Evolutionary conservation across 2,329 filamentous ascomycete species (phyloP), one percentile per base, ranked within the genome.

Genomic region (Ophiocordyceps camponoti-rufipedis): DNA sequence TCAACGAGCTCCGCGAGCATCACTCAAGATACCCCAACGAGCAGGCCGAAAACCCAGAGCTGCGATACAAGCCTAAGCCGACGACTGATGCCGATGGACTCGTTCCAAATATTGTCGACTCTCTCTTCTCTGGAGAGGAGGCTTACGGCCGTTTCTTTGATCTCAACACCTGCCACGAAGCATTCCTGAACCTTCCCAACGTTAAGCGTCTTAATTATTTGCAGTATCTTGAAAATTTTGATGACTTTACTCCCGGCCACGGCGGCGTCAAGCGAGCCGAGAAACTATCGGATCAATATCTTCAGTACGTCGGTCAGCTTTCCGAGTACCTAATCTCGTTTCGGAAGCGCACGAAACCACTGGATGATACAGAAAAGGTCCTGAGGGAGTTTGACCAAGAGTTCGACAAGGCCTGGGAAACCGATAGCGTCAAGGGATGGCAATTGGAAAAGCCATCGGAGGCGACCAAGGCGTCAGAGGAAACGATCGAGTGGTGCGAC

Each of bases 111-210:
- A 77, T 88, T 45, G 80, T 95, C 43, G 89, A 96, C 57, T 78
- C 78, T 47, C 82, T 96, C 69, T 98, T 98, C 62, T 94, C 87
- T 0, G 91, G 91, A 49, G 93, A 98, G 63, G 91, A 98, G 62
- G 82, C 82, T 0, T 95, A 83, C 56, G 91, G 91, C 41, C 82
- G 86, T 53, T 98, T 85, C 63, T 84, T 98, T 56, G 91, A 98
- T 61, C 66, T 98, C 42, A 89, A 82, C 16, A 74, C 71, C 38
- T 75, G 80, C 52, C 88, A 96, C 62, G 89, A 96, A 57, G 72
- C 82, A 13, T 98, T 87, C 58, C 72, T 95, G 48, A 98, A 98
- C 58, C 70, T 98, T 9, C 83, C 86, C 2, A 81, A 83, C 45
- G 78, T 88, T 18, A 94, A 93, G 63, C 77, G 89, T 45, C 66